phyloP scores from a whole-genome alignment of 1,139 yeast genomes.

The Pichia inconspicua region DNA sequence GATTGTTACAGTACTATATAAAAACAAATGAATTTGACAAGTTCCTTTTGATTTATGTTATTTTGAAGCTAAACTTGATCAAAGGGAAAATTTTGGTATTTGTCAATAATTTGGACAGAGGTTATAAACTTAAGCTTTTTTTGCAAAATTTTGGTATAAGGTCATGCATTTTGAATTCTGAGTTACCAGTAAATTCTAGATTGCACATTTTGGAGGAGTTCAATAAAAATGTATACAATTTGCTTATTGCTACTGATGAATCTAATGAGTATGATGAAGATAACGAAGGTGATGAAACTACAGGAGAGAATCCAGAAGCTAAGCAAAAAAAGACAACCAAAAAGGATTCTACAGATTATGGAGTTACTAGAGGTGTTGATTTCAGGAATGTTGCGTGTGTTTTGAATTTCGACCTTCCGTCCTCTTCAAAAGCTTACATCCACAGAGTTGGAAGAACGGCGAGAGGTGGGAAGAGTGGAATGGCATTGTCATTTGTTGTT shows the following conservation, averaged over 20 bases:
- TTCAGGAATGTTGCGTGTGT: conserved; percentile 96
- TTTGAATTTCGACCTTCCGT: conserved; percentile 88
- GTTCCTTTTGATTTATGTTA: conserved; percentile 81
- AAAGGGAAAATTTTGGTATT: conserved; percentile 88
- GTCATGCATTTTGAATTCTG: conserved; percentile 84
- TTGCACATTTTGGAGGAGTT: conserved; percentile 92
- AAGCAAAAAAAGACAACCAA: conserved; percentile 27
- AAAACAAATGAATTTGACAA: conserved; percentile 86
- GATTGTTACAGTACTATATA: conserved; percentile 78
- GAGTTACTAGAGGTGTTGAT: conserved; percentile 96
- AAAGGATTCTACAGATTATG: conserved; percentile 54
- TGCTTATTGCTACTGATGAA: conserved; percentile 94
- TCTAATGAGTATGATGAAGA: conserved; percentile 51
- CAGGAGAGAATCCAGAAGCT: conserved; percentile 24
- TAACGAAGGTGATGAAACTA: conserved; percentile 40
- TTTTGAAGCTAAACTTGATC: conserved; percentile 78
- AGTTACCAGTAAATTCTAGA: conserved; percentile 87
- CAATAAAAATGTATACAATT: conserved; percentile 78
- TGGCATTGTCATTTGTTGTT: conserved; percentile 88
- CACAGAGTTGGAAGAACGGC: conserved; percentile 98
- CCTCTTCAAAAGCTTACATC: conserved; percentile 80
- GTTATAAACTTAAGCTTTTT: conserved; percentile 83
- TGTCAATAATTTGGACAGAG: conserved; percentile 92
- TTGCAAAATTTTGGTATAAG: conserved; percentile 92
- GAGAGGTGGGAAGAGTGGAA: conserved; percentile 93